Percentiles rank a stretch among this genome's conserved stretches.
These are phyloP conservation scores for Cytospora mali DNA, from an alignment of 2,329 filamentous ascomycete species.

Conservation along the genomic window DNA sequence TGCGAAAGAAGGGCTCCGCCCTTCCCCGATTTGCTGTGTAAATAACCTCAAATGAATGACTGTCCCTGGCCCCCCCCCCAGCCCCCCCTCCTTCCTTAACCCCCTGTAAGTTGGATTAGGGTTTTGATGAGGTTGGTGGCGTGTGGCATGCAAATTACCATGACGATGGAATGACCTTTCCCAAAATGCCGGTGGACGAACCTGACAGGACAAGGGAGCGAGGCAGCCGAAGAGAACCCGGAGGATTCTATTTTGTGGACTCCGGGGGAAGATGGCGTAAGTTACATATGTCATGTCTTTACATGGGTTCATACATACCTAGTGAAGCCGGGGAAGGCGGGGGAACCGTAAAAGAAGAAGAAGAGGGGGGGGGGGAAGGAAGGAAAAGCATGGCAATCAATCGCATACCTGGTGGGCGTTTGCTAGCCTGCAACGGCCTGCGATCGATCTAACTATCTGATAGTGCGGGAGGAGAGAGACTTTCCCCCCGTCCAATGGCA, in stretches of 20 bases:
- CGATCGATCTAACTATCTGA: background rate
- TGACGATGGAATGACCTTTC: background rate
- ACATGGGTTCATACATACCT: too few relatives aligned
- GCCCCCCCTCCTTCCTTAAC: too few relatives aligned
- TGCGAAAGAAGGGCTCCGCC: too few relatives aligned
- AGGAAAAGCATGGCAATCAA: background rate
- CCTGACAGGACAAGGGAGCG: background rate
- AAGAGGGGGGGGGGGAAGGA: background rate
- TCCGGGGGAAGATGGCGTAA: background rate
- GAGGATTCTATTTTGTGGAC: slow-evolving; percentile 1
- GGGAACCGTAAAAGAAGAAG: background rate
- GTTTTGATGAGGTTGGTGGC: background rate
- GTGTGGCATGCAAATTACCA: background rate
- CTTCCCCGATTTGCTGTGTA: too few relatives aligned
- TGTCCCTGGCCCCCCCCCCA: too few relatives aligned
- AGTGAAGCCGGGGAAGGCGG: too few relatives aligned
- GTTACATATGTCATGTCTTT: background rate
- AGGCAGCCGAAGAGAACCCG: background rate
- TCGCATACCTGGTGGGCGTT: too few relatives aligned
- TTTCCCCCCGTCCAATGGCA: background rate
- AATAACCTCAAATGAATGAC: too few relatives aligned
- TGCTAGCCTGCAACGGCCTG: too few relatives aligned
- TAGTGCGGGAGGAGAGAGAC: background rate
- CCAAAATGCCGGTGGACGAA: background rate
- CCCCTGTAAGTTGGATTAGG: too few relatives aligned